Percentiles rank a stretch among this genome's conserved stretches.
phyloP scores from a whole-genome alignment of 805 yeast genomes.

The Wickerhamiella allomyrinae region DNA sequence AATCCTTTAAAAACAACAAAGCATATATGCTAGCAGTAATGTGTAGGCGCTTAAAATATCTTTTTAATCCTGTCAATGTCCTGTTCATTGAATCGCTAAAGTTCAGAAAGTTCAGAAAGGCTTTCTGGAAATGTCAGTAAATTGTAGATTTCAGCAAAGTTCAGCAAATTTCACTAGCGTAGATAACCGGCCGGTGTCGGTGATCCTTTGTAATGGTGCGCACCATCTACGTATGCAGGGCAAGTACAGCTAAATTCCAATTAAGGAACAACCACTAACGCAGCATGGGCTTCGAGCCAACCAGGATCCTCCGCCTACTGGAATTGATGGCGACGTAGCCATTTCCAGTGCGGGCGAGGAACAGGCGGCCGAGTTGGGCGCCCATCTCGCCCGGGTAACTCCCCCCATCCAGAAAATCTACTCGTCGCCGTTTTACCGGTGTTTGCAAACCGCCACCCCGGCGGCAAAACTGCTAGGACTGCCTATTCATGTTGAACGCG shows the following conservation, averaged over 20 bases:
- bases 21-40: slow-evolving; percentile 1
- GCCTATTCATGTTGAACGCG: slow-evolving; percentile 57
- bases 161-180: not conserved
- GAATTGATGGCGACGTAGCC: slow-evolving; percentile 79
- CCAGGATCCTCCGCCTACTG: slow-evolving; percentile 57
- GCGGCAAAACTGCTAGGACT: slow-evolving; percentile 44
- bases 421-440: slow-evolving; percentile 78
- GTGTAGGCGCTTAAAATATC: not conserved
- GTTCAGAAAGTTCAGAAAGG: too few species aligned
- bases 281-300: slow-evolving; percentile 79
- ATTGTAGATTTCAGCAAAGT: too few species aligned
- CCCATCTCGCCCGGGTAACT: slow-evolving; percentile 33
- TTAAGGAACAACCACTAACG: not conserved
- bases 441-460: slow-evolving; percentile 70
- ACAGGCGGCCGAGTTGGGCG: slow-evolving; percentile 72
- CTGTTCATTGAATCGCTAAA: too few species aligned
- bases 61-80: too few species aligned
- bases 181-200: not conserved
- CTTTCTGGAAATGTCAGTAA: too few species aligned
- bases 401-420: slow-evolving; percentile 60
- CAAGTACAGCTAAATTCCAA: slow-evolving; percentile 6
- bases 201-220: slow-evolving; percentile 13
- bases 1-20: slow-evolving; percentile 23
- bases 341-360: slow-evolving; percentile 77
- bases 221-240: slow-evolving; percentile 20